Conservation (phyloP, 805 yeast genomes). For the Metschnikowia proteae region DNA sequence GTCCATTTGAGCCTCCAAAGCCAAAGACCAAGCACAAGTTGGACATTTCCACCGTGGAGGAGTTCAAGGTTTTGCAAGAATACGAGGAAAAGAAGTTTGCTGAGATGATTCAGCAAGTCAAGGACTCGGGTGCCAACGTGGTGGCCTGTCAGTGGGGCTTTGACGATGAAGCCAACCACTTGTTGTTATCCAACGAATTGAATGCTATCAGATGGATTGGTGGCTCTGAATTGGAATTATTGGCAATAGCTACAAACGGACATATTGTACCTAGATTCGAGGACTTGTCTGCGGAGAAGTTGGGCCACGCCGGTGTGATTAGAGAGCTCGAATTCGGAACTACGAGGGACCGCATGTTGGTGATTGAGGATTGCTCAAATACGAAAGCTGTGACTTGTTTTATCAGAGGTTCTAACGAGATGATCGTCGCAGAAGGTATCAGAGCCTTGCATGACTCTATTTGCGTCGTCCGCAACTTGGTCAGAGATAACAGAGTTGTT, state of each 20-base stretch:
- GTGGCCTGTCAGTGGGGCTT: constrained; percentile 99
- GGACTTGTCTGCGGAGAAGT: constrained; percentile 74
- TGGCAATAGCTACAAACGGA: constrained; percentile 97
- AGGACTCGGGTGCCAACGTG: constrained; percentile 87
- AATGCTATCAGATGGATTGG: constrained; percentile 99
- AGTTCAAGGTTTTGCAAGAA: constrained; percentile 82
- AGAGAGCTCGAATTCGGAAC: constrained; percentile 93
- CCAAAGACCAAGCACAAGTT: constrained; percentile 98
- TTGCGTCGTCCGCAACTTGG: constrained; percentile 94
- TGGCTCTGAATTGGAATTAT: constrained; percentile 90
- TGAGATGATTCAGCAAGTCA: constrained; percentile 85
- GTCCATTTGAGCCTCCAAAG: constrained; percentile 99
- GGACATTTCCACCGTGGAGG: constrained; percentile 90
- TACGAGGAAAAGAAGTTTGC: constrained; percentile 89
- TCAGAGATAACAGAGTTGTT: constrained; percentile 89
- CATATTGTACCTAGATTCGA: constrained; percentile 97
- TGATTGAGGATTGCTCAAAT: constrained; percentile 84
- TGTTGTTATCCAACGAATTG: constrained; percentile 78
- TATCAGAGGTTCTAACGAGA: constrained; percentile 92
- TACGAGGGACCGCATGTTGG: constrained; percentile 92
- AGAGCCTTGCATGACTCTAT: constrained; percentile 95
- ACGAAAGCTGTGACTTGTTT: constrained; percentile 89
- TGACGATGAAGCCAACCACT: constrained; percentile 96
- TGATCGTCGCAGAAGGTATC: constrained; percentile 96
- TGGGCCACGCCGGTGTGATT: constrained; percentile 84